Base-by-base conservation (phyloP, 2,329 filamentous ascomycete species). In the Atkinsonella texensis region DNA sequence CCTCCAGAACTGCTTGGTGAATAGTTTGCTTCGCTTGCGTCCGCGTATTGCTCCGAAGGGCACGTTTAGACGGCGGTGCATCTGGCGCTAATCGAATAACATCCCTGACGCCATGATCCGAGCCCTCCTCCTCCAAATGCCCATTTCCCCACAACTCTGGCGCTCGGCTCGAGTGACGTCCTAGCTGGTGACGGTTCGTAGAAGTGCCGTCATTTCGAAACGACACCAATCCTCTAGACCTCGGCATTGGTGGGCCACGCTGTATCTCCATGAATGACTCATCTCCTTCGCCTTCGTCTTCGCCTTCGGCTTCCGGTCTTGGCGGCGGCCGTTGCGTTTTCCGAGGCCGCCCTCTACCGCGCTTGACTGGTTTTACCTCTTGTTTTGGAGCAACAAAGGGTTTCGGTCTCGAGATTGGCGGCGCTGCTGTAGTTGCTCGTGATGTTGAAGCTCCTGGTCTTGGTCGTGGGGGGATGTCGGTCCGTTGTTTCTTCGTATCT, bases 61-160 rank as follows among this genome's bases (percentile, higher is more conserved):
- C 50, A 15, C 56, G 58, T 42, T 57, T 64, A 18, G 59, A 49
- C 10, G 56, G 59, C 3, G 57, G 56, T 45, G 79, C 72, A 38
- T 85, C 81, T 52, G 89, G 83, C 2, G 63, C 58, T 1, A 83
- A 82, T 41, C 87, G 83, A 28, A 91, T 79, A 48, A 96, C 79
- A 57, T 88, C 85, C 62, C 87, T 86, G 59, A 91, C 83, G 12
- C 78, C 83, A 1, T 81, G 78, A 47, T 60, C 57, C 41, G 74
- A 61, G 23, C 66, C 61, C 48, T 73, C 66, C 47, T 73, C 66
- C 51, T 77, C 77, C 31, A 71, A 70, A 43, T 68, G 64, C 47
- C 82, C 91, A 57, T 89, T 89, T 60, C 83, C 83, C 91, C 91
- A 97, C 64, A 79, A 95, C 28, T 87, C 81, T 35, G 96, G 69